phyloP scores from a whole-genome alignment of 2,329 filamentous ascomycete genomes.

The Scleromitrula shiraiana region DNA sequence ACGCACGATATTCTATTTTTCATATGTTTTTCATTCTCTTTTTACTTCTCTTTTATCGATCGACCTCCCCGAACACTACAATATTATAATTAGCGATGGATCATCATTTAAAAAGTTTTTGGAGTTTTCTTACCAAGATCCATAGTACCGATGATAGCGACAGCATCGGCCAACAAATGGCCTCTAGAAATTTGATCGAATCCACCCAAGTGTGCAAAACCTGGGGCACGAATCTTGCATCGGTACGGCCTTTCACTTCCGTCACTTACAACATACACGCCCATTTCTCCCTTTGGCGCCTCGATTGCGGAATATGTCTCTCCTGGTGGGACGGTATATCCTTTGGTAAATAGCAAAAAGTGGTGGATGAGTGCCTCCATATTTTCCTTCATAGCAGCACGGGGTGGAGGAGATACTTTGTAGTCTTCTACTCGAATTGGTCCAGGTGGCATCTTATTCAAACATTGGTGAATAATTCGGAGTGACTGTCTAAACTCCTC shows the following conservation, averaged over 20 bases:
- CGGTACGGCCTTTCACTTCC: slow-evolving; percentile 94
- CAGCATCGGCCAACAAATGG: slow-evolving; percentile 90
- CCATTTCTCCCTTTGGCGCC: slow-evolving; percentile 99
- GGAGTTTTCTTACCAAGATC: slow-evolving; percentile 60
- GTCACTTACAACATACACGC: slow-evolving; percentile 91
- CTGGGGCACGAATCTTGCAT: slow-evolving; percentile 94
- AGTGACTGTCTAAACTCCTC: slow-evolving; percentile 98
- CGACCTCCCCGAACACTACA: slow-evolving; percentile 38
- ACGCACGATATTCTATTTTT: too few relatives aligned
- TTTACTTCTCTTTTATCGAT: slow-evolving; percentile 34
- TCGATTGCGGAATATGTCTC: slow-evolving; percentile 98
- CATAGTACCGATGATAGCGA: slow-evolving; percentile 89
- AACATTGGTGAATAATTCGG: slow-evolving; percentile 95
- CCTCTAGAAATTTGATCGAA: slow-evolving; percentile 92
- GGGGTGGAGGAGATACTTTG: slow-evolving; percentile 94
- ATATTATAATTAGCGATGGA: slow-evolving; percentile 16
- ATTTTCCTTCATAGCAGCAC: slow-evolving; percentile 99
- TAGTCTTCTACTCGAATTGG: slow-evolving; percentile 96
- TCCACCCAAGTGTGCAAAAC: slow-evolving; percentile 88
- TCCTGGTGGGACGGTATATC: slow-evolving; percentile 90
- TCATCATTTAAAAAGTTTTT: slow-evolving; percentile 9
- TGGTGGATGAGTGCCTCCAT: slow-evolving; percentile 99
- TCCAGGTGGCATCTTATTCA: slow-evolving; percentile 97
- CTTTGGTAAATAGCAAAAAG: slow-evolving; percentile 98
- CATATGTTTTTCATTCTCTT: slow-evolving; percentile 14